Conservation (phyloP, 1,139 yeast species). For the Nakaseomyces glabratus region DNA sequence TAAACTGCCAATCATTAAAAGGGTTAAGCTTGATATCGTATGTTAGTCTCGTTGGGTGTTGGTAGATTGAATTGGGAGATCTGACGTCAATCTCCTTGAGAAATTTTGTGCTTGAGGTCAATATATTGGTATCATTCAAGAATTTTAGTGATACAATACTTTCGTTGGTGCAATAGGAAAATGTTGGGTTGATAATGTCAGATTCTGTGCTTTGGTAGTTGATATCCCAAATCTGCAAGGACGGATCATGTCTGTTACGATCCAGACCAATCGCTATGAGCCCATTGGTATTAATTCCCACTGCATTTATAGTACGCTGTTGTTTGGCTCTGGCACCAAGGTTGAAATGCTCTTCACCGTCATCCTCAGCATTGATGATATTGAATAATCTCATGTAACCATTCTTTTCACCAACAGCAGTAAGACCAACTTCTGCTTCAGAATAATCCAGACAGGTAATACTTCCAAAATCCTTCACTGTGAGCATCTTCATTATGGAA, state of each 20-base stretch:
- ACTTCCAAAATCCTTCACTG: conserved; percentile 58
- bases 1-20: conserved; percentile 52
- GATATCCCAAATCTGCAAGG: conserved; percentile 77
- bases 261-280: conserved; percentile 74
- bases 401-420: conserved; percentile 65
- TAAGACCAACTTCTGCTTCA: conserved; percentile 44
- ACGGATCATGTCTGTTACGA: conserved; percentile 67
- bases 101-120: conserved; percentile 73
- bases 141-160: conserved; percentile 62
- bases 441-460: conserved; percentile 69
- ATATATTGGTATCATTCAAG: conserved; percentile 50
- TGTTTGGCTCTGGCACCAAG: conserved; percentile 50
- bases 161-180: conserved; percentile 63
- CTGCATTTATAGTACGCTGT: conserved; percentile 63
- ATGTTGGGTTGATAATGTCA: conserved; percentile 45
- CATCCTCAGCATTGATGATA: conserved; percentile 26
- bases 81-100: conserved; percentile 73
- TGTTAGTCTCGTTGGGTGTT: conserved; percentile 67
- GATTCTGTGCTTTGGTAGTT: conserved; percentile 39
- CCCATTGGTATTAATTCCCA: conserved; percentile 59
- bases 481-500: conserved; percentile 40
- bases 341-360: conserved; percentile 12
- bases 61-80: conserved; percentile 58
- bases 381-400: conserved; percentile 63
- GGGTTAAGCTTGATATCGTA: conserved; percentile 64